Percentiles rank a stretch among this genome's conserved stretches.
Evolutionary conservation across 306 rosid species (phyloP).

Genomic region (Trifolium pratense): DNA sequence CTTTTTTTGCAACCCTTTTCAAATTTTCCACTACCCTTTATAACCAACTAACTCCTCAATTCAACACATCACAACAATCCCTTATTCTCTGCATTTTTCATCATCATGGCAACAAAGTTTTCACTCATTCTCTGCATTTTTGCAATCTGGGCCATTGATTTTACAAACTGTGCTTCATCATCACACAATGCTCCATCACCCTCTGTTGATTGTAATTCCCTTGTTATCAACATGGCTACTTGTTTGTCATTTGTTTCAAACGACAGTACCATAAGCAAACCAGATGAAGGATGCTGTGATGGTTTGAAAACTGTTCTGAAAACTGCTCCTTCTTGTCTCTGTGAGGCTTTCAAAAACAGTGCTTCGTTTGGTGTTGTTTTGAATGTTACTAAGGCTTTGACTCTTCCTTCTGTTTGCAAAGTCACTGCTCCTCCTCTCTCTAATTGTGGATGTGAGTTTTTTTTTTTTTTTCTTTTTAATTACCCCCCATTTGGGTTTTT

Average conservation of each 20-base stretch:
- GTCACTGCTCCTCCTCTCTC: slow-evolving; percentile 69
- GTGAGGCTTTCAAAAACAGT: slow-evolving; percentile 74
- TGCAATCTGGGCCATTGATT: slow-evolving; percentile 33
- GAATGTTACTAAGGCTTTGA: slow-evolving; percentile 68
- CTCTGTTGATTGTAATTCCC: slow-evolving; percentile 64
- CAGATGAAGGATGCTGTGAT: slow-evolving; percentile 66
- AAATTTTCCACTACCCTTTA: background rate
- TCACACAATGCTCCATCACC: slow-evolving; percentile 69
- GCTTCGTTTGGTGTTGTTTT: slow-evolving; percentile 71
- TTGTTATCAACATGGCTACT: slow-evolving; percentile 61
- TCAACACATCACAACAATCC: background rate
- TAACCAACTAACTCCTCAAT: no score
- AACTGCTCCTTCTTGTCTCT: slow-evolving; percentile 67
- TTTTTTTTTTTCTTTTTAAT: background rate
- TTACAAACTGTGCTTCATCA: slow-evolving; percentile 39
- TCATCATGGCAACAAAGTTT: slow-evolving; percentile 56
- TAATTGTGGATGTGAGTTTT: slow-evolving; percentile 66
- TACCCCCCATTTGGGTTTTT: background rate
- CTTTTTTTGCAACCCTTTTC: background rate
- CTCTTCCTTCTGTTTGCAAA: slow-evolving; percentile 83
- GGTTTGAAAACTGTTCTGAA: slow-evolving; percentile 74
- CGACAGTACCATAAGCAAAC: slow-evolving; percentile 64
- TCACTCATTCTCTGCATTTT: slow-evolving; percentile 41
- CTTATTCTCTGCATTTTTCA: background rate
- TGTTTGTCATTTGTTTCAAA: slow-evolving; percentile 76